These are phyloP conservation scores for Nemania sp. DNA, from an alignment of 2,329 filamentous ascomycete species.

Conservation along the genomic window DNA sequence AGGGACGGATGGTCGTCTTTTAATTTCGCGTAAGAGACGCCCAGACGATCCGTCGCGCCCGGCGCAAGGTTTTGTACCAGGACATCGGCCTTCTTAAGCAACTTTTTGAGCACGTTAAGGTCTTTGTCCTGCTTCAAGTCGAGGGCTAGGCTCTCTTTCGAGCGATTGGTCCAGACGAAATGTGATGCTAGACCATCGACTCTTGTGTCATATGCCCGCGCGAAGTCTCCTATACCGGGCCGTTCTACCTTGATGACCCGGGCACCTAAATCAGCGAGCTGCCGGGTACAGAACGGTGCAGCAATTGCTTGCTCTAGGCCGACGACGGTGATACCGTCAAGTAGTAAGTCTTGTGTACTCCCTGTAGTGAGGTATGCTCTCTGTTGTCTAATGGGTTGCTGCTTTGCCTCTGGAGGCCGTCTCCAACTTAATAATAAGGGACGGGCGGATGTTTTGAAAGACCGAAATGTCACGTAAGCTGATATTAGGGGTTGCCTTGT, in stretches of 20 bases:
- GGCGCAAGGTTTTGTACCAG: conserved; percentile 67
- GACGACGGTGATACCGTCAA: conserved; percentile 61
- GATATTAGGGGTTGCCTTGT: neutral
- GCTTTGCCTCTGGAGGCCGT: neutral
- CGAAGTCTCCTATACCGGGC: conserved; percentile 64
- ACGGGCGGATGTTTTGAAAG: neutral
- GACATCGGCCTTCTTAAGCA: conserved; percentile 61
- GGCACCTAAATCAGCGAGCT: conserved; percentile 65
- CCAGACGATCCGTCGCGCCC: conserved; percentile 60
- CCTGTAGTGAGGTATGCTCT: conserved; percentile 10
- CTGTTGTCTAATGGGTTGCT: neutral
- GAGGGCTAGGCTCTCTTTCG: conserved; percentile 65
- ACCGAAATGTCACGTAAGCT: conserved; percentile 1
- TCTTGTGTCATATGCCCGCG: conserved; percentile 62
- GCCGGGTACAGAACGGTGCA: conserved; percentile 66
- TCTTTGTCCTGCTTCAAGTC: conserved; percentile 61
- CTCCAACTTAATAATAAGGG: conserved; percentile 1
- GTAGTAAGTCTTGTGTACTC: conserved; percentile 42
- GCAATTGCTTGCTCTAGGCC: conserved; percentile 67
- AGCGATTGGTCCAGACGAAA: conserved; percentile 67
- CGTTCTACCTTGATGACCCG: conserved; percentile 68
- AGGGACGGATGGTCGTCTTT: conserved; percentile 57
- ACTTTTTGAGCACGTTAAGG: conserved; percentile 56
- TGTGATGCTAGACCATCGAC: conserved; percentile 64
- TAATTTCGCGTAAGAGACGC: conserved; percentile 59